Conservation (phyloP, 306 rosid genomes). For the Lablab purpureus region DNA sequence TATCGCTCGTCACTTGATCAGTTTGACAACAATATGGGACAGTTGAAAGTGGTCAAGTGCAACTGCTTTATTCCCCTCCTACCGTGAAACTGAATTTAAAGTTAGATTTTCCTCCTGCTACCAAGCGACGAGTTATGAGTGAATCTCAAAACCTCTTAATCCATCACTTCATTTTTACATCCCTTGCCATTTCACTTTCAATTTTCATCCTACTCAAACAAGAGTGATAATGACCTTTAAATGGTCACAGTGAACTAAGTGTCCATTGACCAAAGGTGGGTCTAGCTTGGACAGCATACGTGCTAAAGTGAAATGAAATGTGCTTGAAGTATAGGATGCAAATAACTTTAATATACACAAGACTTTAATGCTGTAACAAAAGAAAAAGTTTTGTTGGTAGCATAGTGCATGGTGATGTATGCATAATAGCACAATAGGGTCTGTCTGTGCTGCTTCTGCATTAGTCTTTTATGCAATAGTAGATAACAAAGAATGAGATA, state of each 20-base stretch:
- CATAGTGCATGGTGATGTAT: neutral
- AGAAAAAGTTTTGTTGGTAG: constrained; percentile 7
- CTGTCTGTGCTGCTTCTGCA: constrained; percentile 7
- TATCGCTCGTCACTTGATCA: neutral
- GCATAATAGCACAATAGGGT: constrained; percentile 1
- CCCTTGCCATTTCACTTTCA: constrained; percentile 9
- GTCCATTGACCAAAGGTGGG: neutral
- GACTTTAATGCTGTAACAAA: neutral
- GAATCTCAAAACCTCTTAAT: constrained; percentile 1
- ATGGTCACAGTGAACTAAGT: constrained; percentile 7
- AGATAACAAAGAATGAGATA: neutral
- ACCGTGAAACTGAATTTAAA: neutral
- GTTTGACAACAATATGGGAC: neutral
- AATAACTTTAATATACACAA: constrained; percentile 12
- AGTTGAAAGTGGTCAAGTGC: constrained; percentile 22
- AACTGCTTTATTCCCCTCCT: constrained; percentile 4
- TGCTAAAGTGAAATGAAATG: neutral
- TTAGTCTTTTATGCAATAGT: constrained; percentile 8
- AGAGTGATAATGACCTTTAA: neutral
- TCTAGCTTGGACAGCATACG: constrained; percentile 6
- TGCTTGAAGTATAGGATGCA: constrained; percentile 6
- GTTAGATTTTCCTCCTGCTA: constrained; percentile 5
- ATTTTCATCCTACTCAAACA: constrained; percentile 11
- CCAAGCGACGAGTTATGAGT: constrained; percentile 9
- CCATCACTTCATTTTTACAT: neutral